Evolutionary conservation across 306 rosid genomes (phyloP).

Genomic region (Prunus salicina): DNA sequence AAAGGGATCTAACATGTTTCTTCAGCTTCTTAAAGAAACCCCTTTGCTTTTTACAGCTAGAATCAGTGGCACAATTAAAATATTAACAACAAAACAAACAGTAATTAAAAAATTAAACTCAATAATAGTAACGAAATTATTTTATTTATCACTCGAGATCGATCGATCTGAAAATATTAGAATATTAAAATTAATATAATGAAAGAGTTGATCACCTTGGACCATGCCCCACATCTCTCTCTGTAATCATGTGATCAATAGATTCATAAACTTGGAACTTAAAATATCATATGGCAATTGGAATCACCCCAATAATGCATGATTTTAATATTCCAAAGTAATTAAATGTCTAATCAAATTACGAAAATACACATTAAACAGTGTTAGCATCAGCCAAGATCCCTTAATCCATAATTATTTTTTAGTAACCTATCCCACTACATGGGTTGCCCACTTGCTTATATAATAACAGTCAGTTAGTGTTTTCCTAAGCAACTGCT

Average conservation of each 20-base stretch:
- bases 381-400: not conserved
- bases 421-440: not conserved
- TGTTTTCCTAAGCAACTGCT: not conserved
- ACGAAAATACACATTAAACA: not conserved
- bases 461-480: not conserved
- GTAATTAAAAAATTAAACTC: too few relatives aligned
- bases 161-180: not conserved
- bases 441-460: not conserved
- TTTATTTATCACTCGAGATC: not conserved
- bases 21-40: too few relatives aligned
- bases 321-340: not conserved
- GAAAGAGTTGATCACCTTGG: not conserved
- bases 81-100: too few relatives aligned
- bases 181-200: not conserved
- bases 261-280: not conserved
- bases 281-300: not conserved
- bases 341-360: conserved; percentile 4
- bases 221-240: not conserved
- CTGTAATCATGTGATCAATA: not conserved
- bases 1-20: too few relatives aligned
- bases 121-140: too few relatives aligned
- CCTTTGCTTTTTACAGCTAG: too few relatives aligned
- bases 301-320: conserved; percentile 5
- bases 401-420: not conserved
- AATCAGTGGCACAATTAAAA: too few relatives aligned